These are phyloP conservation scores for Bipolaris bicolor DNA, from an alignment of 2,329 filamentous ascomycete genomes.

Conservation along the genomic window DNA sequence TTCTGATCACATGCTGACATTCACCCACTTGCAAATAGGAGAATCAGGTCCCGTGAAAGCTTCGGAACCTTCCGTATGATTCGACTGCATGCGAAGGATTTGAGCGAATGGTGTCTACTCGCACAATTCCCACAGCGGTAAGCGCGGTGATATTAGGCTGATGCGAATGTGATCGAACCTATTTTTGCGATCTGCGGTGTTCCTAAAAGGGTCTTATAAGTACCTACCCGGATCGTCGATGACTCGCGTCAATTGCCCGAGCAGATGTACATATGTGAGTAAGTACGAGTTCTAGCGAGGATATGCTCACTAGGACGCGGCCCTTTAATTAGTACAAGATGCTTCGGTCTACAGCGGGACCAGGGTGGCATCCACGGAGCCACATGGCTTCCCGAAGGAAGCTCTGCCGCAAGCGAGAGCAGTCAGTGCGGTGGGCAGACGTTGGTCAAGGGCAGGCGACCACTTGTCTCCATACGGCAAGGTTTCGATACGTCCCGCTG, in stretches of 20 bases:
- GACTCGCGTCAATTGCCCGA: constrained; percentile 2
- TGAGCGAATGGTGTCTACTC: constrained; percentile 15
- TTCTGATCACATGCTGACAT: constrained; percentile 14
- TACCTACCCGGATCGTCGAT: constrained; percentile 17
- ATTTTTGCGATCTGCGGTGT: constrained; percentile 15
- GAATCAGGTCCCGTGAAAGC: constrained; percentile 10
- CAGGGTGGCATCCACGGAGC: constrained; percentile 8
- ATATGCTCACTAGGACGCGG: neutral
- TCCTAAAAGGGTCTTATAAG: constrained; percentile 6
- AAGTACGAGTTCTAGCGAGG: neutral
- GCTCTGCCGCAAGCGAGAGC: constrained; percentile 12
- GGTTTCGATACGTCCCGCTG: constrained; percentile 30
- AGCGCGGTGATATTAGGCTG: constrained; percentile 31
- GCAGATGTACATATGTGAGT: neutral
- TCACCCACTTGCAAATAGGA: constrained; percentile 5
- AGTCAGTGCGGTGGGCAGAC: constrained; percentile 7
- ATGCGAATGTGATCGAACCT: constrained; percentile 23
- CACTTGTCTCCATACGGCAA: constrained; percentile 35
- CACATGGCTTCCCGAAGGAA: constrained; percentile 8
- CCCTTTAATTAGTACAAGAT: neutral
- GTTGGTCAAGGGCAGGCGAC: constrained; percentile 14
- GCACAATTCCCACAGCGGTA: constrained; percentile 17
- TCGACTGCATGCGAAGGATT: constrained; percentile 19
- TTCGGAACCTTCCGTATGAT: constrained; percentile 10
- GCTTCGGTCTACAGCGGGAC: neutral